Base-by-base conservation (phyloP, 352 stramenopile species). In the Globisporangium orthogonon region DNA sequence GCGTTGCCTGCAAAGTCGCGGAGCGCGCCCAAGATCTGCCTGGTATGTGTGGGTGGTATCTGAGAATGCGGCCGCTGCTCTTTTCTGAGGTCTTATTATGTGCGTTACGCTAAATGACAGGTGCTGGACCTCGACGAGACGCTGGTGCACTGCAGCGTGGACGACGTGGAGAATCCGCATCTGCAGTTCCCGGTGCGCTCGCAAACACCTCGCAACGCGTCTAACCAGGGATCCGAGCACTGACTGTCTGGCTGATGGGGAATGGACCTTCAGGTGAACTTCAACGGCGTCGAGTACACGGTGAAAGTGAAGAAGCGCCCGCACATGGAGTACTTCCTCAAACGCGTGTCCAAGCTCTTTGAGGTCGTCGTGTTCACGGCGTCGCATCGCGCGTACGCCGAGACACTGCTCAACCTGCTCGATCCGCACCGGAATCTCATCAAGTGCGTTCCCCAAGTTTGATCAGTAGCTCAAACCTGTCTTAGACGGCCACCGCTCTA, bases 341-440 rank as follows among this genome's bases (percentile, higher is more conserved):
- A 90, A 43, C 77, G 78, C 37, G 94, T 98, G 11, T 78, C 83
- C 6, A 83, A 86, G 50, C 77, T 95, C 29, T 99, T 98, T 62
- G 97, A 99, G 69, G 94, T 99, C n/a, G 89, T 99, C n/a, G 86
- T 99, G 6, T 99, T 99, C 72, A 99, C 97, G 2, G 97, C 97
- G 0, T 98, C 89, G 30, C 97, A 94, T 64, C 82, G 82, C 46
- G 83, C 78, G 15, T 98, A 99, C 67, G 97, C 97, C 0, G 93
- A 99, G 64, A 95, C 96, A 53, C 76, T 99, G 52, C 84, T 99
- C 50, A 94, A 99, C 72, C 76, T 98, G 53, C 84, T 99, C 55
- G 97, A 99, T 73, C 96, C 96, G 13, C 66, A 95, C 31, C 67
- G 80, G 40, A 83, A 93, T 31, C 74, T 93, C 41, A 96, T 97